Percentiles rank a stretch among this genome's conserved stretches.
Evolutionary conservation across 352 stramenopile species (phyloP).

Genomic region (Pythium rishiriense): DNA sequence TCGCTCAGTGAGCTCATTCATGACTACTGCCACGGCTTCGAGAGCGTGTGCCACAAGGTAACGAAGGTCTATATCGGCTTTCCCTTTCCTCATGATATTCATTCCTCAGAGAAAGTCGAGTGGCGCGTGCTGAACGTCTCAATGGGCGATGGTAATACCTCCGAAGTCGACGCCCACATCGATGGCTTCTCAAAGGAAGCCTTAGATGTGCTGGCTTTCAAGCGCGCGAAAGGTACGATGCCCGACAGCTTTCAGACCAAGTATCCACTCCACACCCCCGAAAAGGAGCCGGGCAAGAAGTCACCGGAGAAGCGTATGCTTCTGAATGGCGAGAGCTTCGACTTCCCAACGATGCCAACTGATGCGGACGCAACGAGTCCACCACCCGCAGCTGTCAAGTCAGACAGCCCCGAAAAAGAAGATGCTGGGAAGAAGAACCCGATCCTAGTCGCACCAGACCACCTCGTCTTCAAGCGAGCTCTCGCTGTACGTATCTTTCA

Average conservation of each 20-base stretch:
- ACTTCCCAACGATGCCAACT: constrained; percentile 35
- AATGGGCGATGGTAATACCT: constrained; percentile 44
- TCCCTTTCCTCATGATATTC: constrained; percentile 83
- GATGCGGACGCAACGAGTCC: constrained; percentile 23
- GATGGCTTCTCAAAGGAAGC: constrained; percentile 74
- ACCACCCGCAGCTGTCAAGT: constrained; percentile 17
- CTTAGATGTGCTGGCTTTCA: constrained; percentile 63
- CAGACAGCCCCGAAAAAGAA: constrained; percentile 32
- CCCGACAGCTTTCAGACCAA: constrained; percentile 61
- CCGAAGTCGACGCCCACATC: constrained; percentile 55
- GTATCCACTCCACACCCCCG: constrained; percentile 59
- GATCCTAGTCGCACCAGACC: constrained; percentile 60
- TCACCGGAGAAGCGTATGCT: constrained; percentile 41
- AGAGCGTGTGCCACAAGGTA: constrained; percentile 62
- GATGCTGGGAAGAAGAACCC: constrained; percentile 36
- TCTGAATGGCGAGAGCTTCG: constrained; percentile 35
- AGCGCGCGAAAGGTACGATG: constrained; percentile 58
- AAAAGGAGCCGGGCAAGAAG: constrained; percentile 48
- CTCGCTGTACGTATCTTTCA: constrained; percentile 19
- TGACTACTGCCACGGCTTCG: constrained; percentile 70
- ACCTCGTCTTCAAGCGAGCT: constrained; percentile 66
- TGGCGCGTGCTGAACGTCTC: constrained; percentile 83
- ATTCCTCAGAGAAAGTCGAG: constrained; percentile 86
- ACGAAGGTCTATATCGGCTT: constrained; percentile 83
- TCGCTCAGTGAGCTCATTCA: constrained; percentile 75